Base-by-base conservation (phyloP, 495 filamentous ascomycete species). In the Aspergillus sclerotiicarbonarius region DNA sequence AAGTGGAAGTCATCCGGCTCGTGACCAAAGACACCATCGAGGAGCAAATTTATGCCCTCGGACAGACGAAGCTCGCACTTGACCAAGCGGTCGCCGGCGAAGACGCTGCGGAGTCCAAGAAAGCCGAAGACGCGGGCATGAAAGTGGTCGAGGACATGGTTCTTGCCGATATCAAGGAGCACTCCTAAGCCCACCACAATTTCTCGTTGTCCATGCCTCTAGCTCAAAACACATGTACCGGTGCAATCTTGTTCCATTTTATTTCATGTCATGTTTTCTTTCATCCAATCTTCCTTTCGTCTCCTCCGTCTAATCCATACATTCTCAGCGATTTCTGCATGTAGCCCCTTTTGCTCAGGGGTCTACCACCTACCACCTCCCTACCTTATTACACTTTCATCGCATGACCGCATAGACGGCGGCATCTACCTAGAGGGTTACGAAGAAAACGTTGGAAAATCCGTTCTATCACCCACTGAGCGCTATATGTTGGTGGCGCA, bases 41-140 rank as follows among this genome's bases (percentile, higher is more conserved):
- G 69, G 91, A 97, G 71, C 88, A 96, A 53, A 96, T 98, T 25
- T 85, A 90, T 65, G 86, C 87, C 16, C 80, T 97, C 0, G 93
- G 94, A 13, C 83, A 93, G 74, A 92, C 89, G 48, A 98, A 98
- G 74, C 75, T 98, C 25, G 88, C 88, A n/a, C 83, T 98, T 13
- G 95, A 97, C 66, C 85, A 91, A 62, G 83, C 89, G 56, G 92
- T 98, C 43, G 80, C 85, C 15, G 88, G 87, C 21, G 84, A 84
- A 19, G 80, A 79, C 29, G 76, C 71, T 4, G 76, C 63, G 21
- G 71, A 70, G 8, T 76, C 68, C 0, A 78, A 77, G 71, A 72
- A 80, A 68, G 74, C 67, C 13, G 84, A 89, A 64, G 78, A 80
- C 57, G 73, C 73, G 25, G 85, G 82, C 0, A 80, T 83, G 67